These are phyloP conservation scores for Phytophthora multivora DNA, from an alignment of 352 stramenopile genomes.

Conservation along the genomic window DNA sequence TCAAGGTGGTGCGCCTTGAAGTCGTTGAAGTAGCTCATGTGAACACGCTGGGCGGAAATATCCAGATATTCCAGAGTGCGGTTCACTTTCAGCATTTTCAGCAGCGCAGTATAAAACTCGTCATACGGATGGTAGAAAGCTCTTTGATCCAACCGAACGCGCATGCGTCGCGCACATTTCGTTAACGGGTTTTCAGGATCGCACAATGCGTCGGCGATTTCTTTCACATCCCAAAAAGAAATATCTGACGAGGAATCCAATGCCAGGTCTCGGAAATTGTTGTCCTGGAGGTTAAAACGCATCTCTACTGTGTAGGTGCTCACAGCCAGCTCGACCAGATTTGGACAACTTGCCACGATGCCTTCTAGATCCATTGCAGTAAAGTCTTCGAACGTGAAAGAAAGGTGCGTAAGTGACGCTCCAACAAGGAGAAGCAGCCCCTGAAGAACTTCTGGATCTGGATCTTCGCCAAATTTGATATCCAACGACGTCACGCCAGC, in stretches of 20 bases:
- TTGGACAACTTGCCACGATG: conserved; percentile 30
- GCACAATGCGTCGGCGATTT: conserved; percentile 11
- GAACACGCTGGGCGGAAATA: conserved; percentile 9
- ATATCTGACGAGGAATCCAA: conserved; percentile 6
- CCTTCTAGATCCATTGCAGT: conserved; percentile 17
- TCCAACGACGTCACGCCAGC: conserved; percentile 26
- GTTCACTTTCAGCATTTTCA: conserved; percentile 24
- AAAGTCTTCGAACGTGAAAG: conserved; percentile 24
- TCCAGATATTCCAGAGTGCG: conserved; percentile 30
- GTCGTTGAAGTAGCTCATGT: conserved; percentile 22
- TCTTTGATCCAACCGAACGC: conserved; percentile 25
- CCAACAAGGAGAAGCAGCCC: conserved; percentile 27
- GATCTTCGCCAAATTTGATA: conserved; percentile 29
- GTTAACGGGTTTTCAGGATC: conserved; percentile 22
- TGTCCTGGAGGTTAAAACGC: conserved; percentile 20
- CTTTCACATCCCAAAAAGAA: conserved; percentile 5
- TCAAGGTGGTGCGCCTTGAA: conserved; percentile 30
- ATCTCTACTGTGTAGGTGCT: conserved; percentile 25
- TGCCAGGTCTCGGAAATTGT: conserved; percentile 24
- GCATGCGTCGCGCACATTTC: conserved; percentile 21
- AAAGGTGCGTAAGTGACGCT: conserved; percentile 24
- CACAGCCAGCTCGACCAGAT: conserved; percentile 26
- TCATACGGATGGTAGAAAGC: conserved; percentile 1
- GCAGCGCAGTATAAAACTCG: conserved; percentile 12
- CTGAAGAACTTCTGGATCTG: conserved; percentile 16